Base-by-base conservation (phyloP, 805 yeast genomes). In the Metschnikowia lachancei region DNA sequence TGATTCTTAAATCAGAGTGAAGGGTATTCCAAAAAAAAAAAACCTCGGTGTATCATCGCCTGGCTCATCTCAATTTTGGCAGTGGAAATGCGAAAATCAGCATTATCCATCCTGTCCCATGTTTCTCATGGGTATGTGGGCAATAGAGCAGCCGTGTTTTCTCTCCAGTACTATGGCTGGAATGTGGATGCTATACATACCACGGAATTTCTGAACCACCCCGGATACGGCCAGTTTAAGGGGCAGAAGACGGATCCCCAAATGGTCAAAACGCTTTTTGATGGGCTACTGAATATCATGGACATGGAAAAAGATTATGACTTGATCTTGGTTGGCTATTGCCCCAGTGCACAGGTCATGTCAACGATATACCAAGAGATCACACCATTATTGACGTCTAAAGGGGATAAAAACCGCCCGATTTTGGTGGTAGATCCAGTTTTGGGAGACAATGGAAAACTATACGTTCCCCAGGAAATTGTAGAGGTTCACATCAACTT, bases 351-450 rank as follows among this genome's bases (percentile, higher is more conserved):
- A 10, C 81, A 74, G 29, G 79, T 80, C 4, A 68, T 89, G 40
- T 58, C 65, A 33, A 72, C 74, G 0, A 74, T 87, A 0, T 74
- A 74, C 33, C 60, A 70, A 12, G 60, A 65, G 14, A 60, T 81
- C 2, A 69, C 75, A 29, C 53, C 49, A 12, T 62, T 67, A 40
- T 67, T 66, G 59, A 56, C 42, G 52, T 59, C 39, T 13, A 10
- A 40, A 33, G 55, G 33, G 1, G 80, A 77, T 53, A 43, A 24
- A 31, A 39, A 30, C 38, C 42, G 46, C 66, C 67, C 77, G 0
- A 64, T 77, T 14, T 81, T 92, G 82, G 74, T 91, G 4, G 62
- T 92, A 41, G 98, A 92, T 62, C 98, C 98, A 1, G 94, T 92
- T 1, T 67, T 92, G 62, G 98, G 98, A 11, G 98, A 92, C 60